These are phyloP conservation scores for Leptographium lundbergii DNA, from an alignment of 2,329 filamentous ascomycete genomes.

Conservation along the genomic window DNA sequence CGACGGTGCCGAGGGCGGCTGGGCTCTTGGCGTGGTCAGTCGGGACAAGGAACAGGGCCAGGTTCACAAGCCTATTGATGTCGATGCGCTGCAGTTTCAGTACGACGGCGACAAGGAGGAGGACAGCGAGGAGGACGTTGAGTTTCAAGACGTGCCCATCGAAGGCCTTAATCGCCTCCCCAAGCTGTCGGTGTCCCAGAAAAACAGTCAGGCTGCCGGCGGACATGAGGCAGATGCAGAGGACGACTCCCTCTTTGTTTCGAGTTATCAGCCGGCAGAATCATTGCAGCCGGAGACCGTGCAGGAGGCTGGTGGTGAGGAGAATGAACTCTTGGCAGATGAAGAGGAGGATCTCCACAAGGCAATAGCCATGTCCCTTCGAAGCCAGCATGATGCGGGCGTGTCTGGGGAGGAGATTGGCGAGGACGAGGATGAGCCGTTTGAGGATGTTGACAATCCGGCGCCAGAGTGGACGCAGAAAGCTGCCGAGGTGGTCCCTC, in stretches of 20 bases:
- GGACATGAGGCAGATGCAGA: constrained; percentile 22
- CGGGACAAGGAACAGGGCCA: constrained; percentile 69
- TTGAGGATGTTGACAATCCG: constrained; percentile 41
- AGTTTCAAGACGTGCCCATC: constrained; percentile 88
- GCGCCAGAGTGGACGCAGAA: constrained; percentile 44
- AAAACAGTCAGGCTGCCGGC: constrained; percentile 8
- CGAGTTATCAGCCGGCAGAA: constrained; percentile 17
- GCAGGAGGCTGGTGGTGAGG: constrained; percentile 17
- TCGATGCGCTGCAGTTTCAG: constrained; percentile 55
- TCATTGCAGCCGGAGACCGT: constrained; percentile 13
- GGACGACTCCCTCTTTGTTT: constrained; percentile 46
- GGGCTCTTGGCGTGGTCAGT: constrained; percentile 88
- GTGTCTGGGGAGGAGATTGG: constrained; percentile 10
- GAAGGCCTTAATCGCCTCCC: constrained; percentile 79
- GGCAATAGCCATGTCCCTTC: constrained; percentile 77
- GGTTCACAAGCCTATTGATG: constrained; percentile 79
- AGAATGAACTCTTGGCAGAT: constrained; percentile 16
- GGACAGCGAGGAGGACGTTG: constrained; percentile 51
- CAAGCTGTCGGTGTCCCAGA: constrained; percentile 28
- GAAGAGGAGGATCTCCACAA: constrained; percentile 54
- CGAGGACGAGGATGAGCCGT: constrained; percentile 26
- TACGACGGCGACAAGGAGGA: constrained; percentile 47
- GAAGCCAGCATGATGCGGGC: constrained; percentile 40
- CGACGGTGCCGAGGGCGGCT: constrained; percentile 86
- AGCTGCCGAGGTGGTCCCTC: constrained; percentile 31